A percentile compares a stretch with the other conserved stretches of the same genome.
phyloP scores from a whole-genome alignment of 768 basidiomycete genomes.

The Cystofilobasidium capitatum region DNA sequence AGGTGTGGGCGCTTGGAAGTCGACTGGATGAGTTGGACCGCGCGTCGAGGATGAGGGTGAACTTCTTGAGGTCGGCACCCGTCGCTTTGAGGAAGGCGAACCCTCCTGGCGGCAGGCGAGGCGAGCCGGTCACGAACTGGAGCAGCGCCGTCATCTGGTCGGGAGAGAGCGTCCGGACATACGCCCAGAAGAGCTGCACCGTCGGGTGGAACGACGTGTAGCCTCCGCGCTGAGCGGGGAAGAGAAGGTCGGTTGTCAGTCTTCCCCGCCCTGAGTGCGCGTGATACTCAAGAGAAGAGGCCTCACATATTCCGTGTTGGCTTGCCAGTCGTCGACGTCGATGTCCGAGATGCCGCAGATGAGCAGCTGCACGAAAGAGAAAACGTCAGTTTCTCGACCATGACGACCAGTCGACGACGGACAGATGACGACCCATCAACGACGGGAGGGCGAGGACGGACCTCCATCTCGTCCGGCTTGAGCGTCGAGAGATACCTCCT shows the following conservation, averaged over 20 bases:
- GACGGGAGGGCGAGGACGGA: not conserved
- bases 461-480: conserved; percentile 10
- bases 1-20: conserved; percentile 16
- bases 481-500: not conserved
- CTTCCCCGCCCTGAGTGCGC: not conserved
- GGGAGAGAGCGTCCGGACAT: conserved; percentile 4
- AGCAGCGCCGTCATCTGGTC: conserved; percentile 9
- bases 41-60: conserved; percentile 3
- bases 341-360: conserved; percentile 14
- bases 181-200: conserved; percentile 8
- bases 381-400: not conserved
- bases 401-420: not conserved
- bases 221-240: not conserved
- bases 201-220: conserved; percentile 1
- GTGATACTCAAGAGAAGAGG: not conserved
- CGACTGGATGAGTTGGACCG: not conserved
- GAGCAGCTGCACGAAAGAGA: conserved; percentile 3
- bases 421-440: too few species aligned
- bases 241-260: not conserved
- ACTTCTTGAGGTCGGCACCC: conserved; percentile 3
- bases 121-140: conserved; percentile 5
- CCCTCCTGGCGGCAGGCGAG: conserved; percentile 16
- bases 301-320: conserved; percentile 10
- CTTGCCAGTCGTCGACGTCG: conserved; percentile 15
- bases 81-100: conserved; percentile 6